Evolutionary conservation across 225 moss, liverwort and hornwort species (phyloP), one percentile per base, ranked within the genome.

Genomic region (Antitrichia curtipendula): DNA sequence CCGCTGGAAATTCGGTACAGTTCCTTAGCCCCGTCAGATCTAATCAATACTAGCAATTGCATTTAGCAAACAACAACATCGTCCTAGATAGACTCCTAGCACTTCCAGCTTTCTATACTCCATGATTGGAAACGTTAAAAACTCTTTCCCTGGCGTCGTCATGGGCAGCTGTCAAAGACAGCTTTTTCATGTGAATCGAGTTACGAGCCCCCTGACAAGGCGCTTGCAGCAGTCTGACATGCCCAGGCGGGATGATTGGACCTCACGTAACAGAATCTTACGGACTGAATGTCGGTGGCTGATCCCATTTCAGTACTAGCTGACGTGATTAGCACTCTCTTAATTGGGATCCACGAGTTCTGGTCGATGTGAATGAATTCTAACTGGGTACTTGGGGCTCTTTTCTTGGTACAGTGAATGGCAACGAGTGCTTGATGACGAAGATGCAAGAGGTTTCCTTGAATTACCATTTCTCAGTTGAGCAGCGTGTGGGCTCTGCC

Each of bases 391-490:
- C 11, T 1, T 58, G 40, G 27, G 27, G 27, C 25, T 12, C 27
- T 49, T 66, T n/a, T 38, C 50, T 18, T 68, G 31, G n/a, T 86
- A 88, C 97, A 97, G 96, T 97, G 69, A 97, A 97, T 29, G 93
- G 93, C 10, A 94, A 96, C 54, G 95, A 97, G 65, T 97, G 97
- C 74, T 88, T 97, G 84, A 96, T 97, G 95, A 97, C 97, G 16
- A 96, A 94, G 89, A 97, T 96, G 96, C 97, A 97, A 58, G 96
- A 97, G 54, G 95, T 97, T 80, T 97, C 97, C 0, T 41, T 97
- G 73, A 96, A 96, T 54, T 96, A 96, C 40, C 97, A 97, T 71
- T 97, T 97, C 66, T 90, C 94, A 2, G 94, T 94, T 8, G 96
- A 97, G 78, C 97, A 97, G 87, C 91, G 94, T 2, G 96, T 95